A percentile compares a stretch with the other conserved stretches of the same genome.
Conservation (phyloP, 2,329 filamentous ascomycete genomes). For the Exophiala alcalophila region DNA sequence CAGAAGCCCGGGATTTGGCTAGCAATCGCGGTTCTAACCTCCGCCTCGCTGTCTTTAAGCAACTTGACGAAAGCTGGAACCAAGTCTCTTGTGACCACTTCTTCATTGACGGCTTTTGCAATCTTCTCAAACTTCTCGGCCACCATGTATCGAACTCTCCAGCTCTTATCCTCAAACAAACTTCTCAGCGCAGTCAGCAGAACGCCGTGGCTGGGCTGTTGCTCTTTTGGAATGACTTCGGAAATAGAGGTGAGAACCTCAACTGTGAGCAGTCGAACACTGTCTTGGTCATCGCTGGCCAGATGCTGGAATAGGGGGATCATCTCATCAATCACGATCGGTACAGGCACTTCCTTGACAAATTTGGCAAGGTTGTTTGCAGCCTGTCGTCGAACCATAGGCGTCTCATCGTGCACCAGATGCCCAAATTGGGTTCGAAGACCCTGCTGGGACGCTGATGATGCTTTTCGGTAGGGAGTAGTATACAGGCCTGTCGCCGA, state of each 20-base stretch:
- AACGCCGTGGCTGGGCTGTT: conserved; percentile 93
- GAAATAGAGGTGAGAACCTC: conserved; percentile 95
- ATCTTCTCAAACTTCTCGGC: conserved; percentile 99
- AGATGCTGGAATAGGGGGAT: conserved; percentile 98
- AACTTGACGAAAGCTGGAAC: conserved; percentile 97
- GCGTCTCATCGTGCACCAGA: conserved; percentile 96
- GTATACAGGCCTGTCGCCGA: conserved; percentile 95
- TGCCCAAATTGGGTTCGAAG: conserved; percentile 88
- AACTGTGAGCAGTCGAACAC: conserved; percentile 90
- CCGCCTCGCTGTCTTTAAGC: conserved; percentile 94
- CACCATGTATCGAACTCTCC: conserved; percentile 99
- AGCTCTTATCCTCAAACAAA: conserved; percentile 98
- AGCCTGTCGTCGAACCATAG: conserved; percentile 96
- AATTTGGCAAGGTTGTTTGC: conserved; percentile 97
- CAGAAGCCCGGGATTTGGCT: conserved; percentile 99
- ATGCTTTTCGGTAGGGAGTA: conserved; percentile 87
- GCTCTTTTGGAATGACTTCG: conserved; percentile 95
- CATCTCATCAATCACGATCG: conserved; percentile 95
- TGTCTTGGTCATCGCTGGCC: conserved; percentile 94
- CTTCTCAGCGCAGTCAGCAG: conserved; percentile 84
- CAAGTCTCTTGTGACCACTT: conserved; percentile 88
- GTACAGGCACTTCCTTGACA: conserved; percentile 90
- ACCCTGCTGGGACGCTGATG: conserved; percentile 80
- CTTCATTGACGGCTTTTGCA: conserved; percentile 95
- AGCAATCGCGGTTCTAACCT: conserved; percentile 93